Evolutionary conservation across 2,329 filamentous ascomycete species (phyloP), one percentile per base, ranked within the genome.

Genomic region (Botrytis paeoniae): DNA sequence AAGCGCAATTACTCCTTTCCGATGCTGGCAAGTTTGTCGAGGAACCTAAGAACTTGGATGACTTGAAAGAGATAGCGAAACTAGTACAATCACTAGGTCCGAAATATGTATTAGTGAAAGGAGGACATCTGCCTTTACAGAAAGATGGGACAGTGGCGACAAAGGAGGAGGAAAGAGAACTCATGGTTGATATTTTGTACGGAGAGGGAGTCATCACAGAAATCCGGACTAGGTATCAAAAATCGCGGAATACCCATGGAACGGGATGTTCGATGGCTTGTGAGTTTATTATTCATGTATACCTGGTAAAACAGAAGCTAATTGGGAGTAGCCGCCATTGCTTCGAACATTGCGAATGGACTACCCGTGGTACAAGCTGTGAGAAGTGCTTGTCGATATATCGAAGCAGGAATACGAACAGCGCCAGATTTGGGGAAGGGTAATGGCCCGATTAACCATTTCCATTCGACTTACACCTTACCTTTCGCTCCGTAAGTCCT

Each of bases 221-320:
- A 57, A 87, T 97, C 66, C 87, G 94, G 81, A 92, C 89, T 57
- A 85, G 86, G 7, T 98, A 92, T 80, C 86, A 93, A 75, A 83
- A 86, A 16, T 94, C 92, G 14, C 91, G 86, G 74, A 95, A 95
- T 80, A 98, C 95, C 0, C 96, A 99, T 79, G 96, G 96, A 0
- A 98, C 96, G 0, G 96, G 96, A 6, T 99, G 96, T 80, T 97
- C 94, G 16, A 86, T 98, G 74, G 96, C 96, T 59, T 97, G 91
- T 93, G 82, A 84, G 90, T 85, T 43, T n/a, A 41, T 43, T n/a
- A 43, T 16, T 12, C 22, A 51, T 32, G 37, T 57, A 43, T 48
- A 29, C 29, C 41, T 48, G 35, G 37, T 20, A 32, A 45, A 57
- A 65, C 37, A 65, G 25, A 32, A 48, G 45, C 71, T 73, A 73